Percentiles rank a stretch among this genome's conserved stretches.
phyloP scores from a whole-genome alignment of 257 asterid genomes.

The Schizonepeta tenuifolia region DNA sequence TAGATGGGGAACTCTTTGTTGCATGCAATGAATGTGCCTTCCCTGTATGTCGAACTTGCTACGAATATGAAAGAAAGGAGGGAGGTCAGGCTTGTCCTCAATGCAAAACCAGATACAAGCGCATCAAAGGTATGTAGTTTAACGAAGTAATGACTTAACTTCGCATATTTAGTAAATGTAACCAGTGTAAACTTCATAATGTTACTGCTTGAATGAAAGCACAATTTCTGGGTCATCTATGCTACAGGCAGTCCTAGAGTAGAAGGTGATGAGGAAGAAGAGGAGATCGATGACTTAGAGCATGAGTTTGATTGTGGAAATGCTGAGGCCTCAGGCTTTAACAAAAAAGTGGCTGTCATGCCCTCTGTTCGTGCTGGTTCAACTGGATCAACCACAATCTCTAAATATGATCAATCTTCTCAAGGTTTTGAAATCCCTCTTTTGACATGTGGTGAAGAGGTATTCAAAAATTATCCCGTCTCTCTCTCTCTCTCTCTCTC shows the following conservation, averaged over 20 bases:
- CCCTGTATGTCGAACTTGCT: conserved; percentile 84
- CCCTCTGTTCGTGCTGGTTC: conserved; percentile 41
- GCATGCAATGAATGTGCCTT: conserved; percentile 96
- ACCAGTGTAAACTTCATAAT: not conserved
- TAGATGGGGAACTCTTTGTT: conserved; percentile 72
- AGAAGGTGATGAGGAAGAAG: conserved; percentile 95
- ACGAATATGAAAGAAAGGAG: conserved; percentile 87
- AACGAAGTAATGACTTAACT: not conserved
- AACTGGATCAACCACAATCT: conserved; percentile 40
- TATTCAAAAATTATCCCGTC: conserved; percentile 23
- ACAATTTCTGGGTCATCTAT: not conserved
- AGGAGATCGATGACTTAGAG: conserved; percentile 74
- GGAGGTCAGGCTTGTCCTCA: conserved; percentile 87
- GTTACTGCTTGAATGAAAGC: not conserved
- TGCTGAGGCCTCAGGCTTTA: conserved; percentile 39
- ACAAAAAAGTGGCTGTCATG: conserved; percentile 29
- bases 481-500: not conserved
- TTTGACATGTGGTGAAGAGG: conserved; percentile 83
- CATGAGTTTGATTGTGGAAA: conserved; percentile 67
- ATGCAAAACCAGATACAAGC: conserved; percentile 87
- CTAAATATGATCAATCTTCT: conserved; percentile 38
- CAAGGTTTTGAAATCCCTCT: conserved; percentile 59
- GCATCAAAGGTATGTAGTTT: conserved; percentile 70
- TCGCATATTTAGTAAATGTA: not conserved
- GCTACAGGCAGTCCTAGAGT: conserved; percentile 80